Conservation (phyloP, 192 early-diverging fungal genomes). For the Ambispora gerdemannii region DNA sequence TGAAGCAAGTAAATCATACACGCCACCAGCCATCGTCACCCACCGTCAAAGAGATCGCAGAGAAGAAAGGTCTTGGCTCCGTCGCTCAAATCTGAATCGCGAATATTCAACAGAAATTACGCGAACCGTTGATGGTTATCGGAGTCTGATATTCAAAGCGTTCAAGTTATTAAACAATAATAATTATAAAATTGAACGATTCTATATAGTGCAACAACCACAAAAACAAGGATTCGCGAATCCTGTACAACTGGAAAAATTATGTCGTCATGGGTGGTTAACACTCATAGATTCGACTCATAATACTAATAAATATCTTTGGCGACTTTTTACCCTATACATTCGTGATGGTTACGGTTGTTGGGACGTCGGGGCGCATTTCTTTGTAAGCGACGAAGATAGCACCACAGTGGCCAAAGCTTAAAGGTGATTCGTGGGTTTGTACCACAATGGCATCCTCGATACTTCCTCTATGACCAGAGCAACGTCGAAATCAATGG, state of each 20-base stretch:
- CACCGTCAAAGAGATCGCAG: no score
- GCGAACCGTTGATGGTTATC: no score
- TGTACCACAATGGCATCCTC: conserved; percentile 7
- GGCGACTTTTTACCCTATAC: conserved; percentile 29
- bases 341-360: conserved; percentile 20
- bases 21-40: no score
- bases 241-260: conserved; percentile 7
- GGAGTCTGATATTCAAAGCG: no score
- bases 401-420: conserved; percentile 16
- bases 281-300: conserved; percentile 28
- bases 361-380: conserved; percentile 29
- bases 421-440: conserved; percentile 19
- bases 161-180: no score
- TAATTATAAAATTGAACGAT: no score
- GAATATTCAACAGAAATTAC: no score
- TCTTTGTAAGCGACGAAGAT: conserved; percentile 27
- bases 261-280: conserved; percentile 20
- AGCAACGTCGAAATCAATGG: conserved; percentile 1
- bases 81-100: no score
- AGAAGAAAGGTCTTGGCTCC: no score
- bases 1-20: neutral
- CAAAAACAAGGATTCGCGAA: no score
- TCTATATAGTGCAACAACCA: no score
- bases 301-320: conserved; percentile 28
- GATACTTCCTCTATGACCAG: conserved; percentile 26